Evolutionary conservation across 805 yeast species (phyloP).

Genomic region (Saccharomyces paradoxus): DNA sequence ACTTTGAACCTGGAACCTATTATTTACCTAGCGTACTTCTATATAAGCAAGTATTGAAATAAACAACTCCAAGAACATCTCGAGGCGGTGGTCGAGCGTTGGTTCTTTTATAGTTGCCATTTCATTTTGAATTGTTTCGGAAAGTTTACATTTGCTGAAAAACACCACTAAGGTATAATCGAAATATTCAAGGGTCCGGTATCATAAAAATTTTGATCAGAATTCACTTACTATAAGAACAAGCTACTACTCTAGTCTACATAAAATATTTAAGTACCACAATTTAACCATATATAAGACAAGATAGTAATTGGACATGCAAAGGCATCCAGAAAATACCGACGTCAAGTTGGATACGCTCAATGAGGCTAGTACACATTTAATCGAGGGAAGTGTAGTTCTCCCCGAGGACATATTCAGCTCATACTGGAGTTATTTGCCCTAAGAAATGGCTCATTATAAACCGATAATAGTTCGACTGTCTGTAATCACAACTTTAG

Average conservation of each 20-base stretch:
- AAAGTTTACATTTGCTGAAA: too few relatives aligned
- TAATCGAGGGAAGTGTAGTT: neutral
- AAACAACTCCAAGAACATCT: neutral
- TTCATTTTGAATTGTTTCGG: neutral
- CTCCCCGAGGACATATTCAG: neutral
- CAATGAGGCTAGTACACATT: neutral
- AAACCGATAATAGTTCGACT: neutral
- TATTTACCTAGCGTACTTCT: neutral
- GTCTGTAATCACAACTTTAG: neutral
- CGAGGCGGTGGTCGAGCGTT: neutral
- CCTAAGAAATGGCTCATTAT: neutral
- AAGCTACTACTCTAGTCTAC: too few relatives aligned
- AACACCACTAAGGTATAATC: too few relatives aligned
- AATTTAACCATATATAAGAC: too few relatives aligned
- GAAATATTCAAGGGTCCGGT: too few relatives aligned
- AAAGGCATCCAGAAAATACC: neutral
- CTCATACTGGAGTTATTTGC: neutral
- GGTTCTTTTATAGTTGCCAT: too few relatives aligned
- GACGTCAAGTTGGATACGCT: neutral
- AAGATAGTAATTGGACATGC: neutral
- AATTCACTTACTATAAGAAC: too few relatives aligned
- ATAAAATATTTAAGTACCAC: too few relatives aligned
- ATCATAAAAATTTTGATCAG: too few relatives aligned
- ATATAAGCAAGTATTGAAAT: neutral
- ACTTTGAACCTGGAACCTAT: neutral